These are phyloP conservation scores for Pseudogymnoascus sp. DNA, from an alignment of 2,329 filamentous ascomycete genomes.

Conservation along the genomic window DNA sequence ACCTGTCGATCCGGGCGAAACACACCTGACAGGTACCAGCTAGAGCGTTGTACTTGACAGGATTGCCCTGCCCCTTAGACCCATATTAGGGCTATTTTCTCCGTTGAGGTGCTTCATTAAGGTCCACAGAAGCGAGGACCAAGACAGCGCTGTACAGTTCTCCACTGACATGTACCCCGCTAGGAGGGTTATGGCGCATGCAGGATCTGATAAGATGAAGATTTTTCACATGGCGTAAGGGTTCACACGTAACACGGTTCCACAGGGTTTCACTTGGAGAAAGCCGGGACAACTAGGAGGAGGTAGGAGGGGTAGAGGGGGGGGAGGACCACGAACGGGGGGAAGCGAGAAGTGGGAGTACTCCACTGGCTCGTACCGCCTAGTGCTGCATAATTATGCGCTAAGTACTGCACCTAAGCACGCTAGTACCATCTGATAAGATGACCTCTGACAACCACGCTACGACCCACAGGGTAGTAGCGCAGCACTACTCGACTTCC, in stretches of 20 bases:
- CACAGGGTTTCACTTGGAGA: background rate
- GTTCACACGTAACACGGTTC: background rate
- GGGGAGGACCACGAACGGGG: too few species aligned
- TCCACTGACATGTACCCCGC: background rate
- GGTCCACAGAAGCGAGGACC: background rate
- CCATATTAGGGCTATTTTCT: too few species aligned
- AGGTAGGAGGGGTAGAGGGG: too few species aligned
- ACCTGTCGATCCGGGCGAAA: background rate
- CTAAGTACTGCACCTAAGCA: background rate
- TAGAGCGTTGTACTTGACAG: background rate
- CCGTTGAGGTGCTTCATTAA: too few species aligned
- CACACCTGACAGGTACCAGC: background rate
- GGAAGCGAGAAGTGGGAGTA: background rate
- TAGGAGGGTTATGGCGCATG: background rate
- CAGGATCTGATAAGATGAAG: conserved; percentile 7
- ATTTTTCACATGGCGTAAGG: conserved; percentile 1
- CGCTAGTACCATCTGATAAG: conserved; percentile 2
- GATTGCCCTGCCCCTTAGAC: too few species aligned
- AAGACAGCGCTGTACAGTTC: background rate
- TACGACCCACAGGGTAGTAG: background rate
- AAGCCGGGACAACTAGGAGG: background rate
- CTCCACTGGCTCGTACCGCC: background rate
- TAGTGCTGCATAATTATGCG: background rate
- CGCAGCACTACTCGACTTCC: background rate
- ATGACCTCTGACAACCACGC: background rate